Evolutionary conservation across 1,284 basidiomycete genomes (phyloP).

Genomic region (Cutaneotrichosporon curvatum): DNA sequence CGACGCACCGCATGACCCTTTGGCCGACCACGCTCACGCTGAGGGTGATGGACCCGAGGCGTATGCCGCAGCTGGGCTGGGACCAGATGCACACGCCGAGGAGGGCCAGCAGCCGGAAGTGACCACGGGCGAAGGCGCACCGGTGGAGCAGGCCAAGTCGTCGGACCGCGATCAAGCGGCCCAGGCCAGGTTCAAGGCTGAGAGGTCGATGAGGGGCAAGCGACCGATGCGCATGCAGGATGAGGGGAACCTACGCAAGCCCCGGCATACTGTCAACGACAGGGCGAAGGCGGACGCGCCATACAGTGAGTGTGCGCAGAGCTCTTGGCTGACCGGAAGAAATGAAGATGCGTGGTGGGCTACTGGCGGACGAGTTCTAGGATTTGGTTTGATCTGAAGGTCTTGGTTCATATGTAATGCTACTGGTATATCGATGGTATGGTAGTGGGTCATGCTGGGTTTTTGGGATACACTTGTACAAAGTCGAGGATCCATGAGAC

Average conservation of each 20-base stretch:
- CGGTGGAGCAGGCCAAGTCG: neutral
- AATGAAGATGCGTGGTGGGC: slow-evolving; percentile 31
- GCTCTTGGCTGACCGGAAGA: slow-evolving; percentile 4
- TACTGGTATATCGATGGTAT: no score
- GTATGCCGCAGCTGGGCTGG: neutral
- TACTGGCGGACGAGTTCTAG: slow-evolving; percentile 42
- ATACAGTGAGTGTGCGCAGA: slow-evolving; percentile 39
- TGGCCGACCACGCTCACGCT: slow-evolving; percentile 38
- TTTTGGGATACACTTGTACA: neutral
- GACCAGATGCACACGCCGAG: slow-evolving; percentile 1
- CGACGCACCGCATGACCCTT: slow-evolving; percentile 32
- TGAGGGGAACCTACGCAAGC: neutral
- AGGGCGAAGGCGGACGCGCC: slow-evolving; percentile 38
- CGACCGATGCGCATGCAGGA: slow-evolving; percentile 4
- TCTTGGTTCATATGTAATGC: no score
- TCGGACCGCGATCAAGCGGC: neutral
- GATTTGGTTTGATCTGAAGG: neutral
- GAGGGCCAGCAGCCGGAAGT: neutral
- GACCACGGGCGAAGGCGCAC: neutral
- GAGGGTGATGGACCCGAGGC: slow-evolving; percentile 31
- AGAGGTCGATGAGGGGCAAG: neutral
- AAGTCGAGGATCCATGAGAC: neutral
- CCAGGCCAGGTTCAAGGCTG: slow-evolving; percentile 2
- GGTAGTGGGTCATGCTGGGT: no score
- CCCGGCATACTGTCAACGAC: slow-evolving; percentile 24